phyloP scores from a whole-genome alignment of 2,329 filamentous ascomycete genomes.

The Botrytis cinerea region DNA sequence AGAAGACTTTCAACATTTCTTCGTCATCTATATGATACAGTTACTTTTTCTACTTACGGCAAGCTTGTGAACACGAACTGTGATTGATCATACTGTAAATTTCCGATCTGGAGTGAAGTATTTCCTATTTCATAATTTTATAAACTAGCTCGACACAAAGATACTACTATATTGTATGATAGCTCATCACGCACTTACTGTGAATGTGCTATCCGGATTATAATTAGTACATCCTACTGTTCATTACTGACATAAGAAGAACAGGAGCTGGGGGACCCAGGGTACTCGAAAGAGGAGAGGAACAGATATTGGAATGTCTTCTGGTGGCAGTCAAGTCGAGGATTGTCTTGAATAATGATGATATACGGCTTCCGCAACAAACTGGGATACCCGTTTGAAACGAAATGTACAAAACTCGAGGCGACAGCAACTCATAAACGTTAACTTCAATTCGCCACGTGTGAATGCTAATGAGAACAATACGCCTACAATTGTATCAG shows the following conservation, averaged over 20 bases:
- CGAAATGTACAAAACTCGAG: neutral
- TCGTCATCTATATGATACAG: no score
- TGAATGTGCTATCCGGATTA: neutral
- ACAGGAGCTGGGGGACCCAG: neutral
- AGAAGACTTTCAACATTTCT: no score
- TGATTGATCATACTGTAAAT: no score
- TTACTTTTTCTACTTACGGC: no score
- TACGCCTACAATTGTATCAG: slow-evolving; percentile 42
- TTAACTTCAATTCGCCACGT: slow-evolving; percentile 43
- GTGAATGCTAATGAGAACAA: slow-evolving; percentile 41
- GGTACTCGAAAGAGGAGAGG: neutral
- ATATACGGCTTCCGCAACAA: neutral
- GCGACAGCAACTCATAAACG: slow-evolving; percentile 33
- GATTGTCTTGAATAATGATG: neutral
- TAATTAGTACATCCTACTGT: neutral
- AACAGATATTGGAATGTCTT: neutral
- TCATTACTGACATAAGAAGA: neutral
- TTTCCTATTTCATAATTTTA: no score
- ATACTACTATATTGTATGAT: neutral
- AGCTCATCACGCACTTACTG: neutral
- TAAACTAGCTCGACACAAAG: no score
- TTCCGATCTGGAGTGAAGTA: no score
- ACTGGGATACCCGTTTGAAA: neutral
- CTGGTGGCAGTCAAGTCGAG: neutral
- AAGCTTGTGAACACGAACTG: no score